Evolutionary conservation across 2,329 filamentous ascomycete genomes (phyloP), one percentile per base, ranked within the genome.

Genomic region (Cytospora piceae): DNA sequence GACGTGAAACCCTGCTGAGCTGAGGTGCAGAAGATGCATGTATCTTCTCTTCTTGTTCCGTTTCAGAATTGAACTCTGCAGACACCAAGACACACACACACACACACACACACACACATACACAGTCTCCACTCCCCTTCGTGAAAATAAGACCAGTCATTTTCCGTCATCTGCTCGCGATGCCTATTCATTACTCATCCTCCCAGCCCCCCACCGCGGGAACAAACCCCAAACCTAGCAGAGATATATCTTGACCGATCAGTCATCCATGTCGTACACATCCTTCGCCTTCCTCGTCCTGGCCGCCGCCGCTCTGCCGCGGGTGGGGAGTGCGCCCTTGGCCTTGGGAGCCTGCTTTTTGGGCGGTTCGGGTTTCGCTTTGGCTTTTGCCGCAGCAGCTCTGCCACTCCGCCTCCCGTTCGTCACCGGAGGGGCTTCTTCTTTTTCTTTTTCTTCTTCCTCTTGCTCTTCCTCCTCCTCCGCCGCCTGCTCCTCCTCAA

Each of bases 381-480:
- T 64, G 8, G 66, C 32, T 58, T 63, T 69, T 20, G 67, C 57
- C 42, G 58, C 56, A 20, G 67, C 52, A 29, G 59, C 60, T 31
- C 67, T 53, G 52, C 67, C 69, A 15, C 58, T 63, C 22, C 68
- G 67, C 7, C 69, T 64, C 5, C 70, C 69, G 24, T 72, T 72
- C 2, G 69, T 34, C 27, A 54, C 42, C 2, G 64, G 24, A 2
- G 59, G 46, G 46, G 46, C 11, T 1, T n/a, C 42, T 49, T 49
- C 42, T 24, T 49, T 7, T 17, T 49, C 42, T 46, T n/a, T n/a
- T 9, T 46, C 15, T 58, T 69, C 68, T 22, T 59, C 57, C 5
- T 65, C 51, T 20, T 64, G 57, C 31, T 8, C 53, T 53, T 34
- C 51, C 22, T 64, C 63, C 37, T 7, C 53, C 57, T 34, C 65